Conservation (phyloP, 345 rosid species). For the Aquilaria yunnanensis region DNA sequence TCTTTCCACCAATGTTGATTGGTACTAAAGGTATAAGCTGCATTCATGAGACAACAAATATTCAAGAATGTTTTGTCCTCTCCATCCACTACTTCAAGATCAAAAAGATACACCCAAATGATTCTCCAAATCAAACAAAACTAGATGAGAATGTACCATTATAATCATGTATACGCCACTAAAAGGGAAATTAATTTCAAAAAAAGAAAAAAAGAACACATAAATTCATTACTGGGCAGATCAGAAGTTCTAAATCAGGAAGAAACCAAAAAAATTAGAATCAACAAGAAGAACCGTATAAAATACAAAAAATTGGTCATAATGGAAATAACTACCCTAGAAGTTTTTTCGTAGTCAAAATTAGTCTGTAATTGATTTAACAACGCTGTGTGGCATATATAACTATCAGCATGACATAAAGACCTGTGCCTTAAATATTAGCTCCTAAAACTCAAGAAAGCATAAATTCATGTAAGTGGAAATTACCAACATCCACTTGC, state of each 20-base stretch:
- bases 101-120: constrained; percentile 25
- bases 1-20: constrained; percentile 87
- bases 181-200: background rate
- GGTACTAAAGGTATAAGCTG: constrained; percentile 90
- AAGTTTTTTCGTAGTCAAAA: too few relatives aligned
- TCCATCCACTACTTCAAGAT: constrained; percentile 32
- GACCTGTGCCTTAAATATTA: too few relatives aligned
- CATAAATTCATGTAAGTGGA: constrained; percentile 33
- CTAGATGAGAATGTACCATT: constrained; percentile 11
- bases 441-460: background rate
- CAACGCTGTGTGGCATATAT: too few relatives aligned
- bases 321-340: too few relatives aligned
- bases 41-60: constrained; percentile 87
- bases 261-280: too few relatives aligned
- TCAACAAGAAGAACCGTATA: too few relatives aligned
- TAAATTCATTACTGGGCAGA: background rate
- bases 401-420: too few relatives aligned
- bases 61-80: constrained; percentile 64
- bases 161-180: background rate
- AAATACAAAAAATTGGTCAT: too few relatives aligned
- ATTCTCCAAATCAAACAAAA: constrained; percentile 14
- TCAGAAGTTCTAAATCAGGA: too few relatives aligned
- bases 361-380: too few relatives aligned
- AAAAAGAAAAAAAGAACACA: background rate
- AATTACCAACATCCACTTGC: constrained; percentile 78